Base-by-base conservation (phyloP, 495 filamentous ascomycete species). In the Penicillium arizonense region DNA sequence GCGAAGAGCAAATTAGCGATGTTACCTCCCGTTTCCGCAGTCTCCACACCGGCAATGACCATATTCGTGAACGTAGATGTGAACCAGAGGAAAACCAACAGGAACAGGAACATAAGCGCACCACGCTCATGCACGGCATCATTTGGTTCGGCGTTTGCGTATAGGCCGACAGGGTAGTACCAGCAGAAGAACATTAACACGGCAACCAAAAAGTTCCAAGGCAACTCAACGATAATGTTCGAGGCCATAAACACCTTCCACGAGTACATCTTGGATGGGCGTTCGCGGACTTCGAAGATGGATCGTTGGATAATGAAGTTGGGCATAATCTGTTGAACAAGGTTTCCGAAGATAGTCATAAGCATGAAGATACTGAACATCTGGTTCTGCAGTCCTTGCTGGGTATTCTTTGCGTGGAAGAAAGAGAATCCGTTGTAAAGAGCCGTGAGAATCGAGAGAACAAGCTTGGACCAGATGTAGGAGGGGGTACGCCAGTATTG, bases 371-470 rank as follows among this genome's bases (percentile, higher is more conserved):
- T 86, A 70, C 85, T 78, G 69, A 95, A 96, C 74, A 94, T 87
- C 66, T 93, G 89, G 66, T 96, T 96, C 61, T 94, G 90, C 12
- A 96, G 83, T 52, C 90, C 92, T 65, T 95, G 89, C 12, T 84
- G 70, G 13, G 79, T 81, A 71, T 87, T 90, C 50, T 82, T 67
- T 0, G 88, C 81, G n/a, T 86, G 79, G 80, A 84, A 92, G 77
- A 97, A 96, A 47, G 90, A 90, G 77, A 97, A 94, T 35, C 91
- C 91, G 65, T 94, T 92, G 74, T 96, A 96, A 18, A 96, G 75
- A 1, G 82, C 53, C 9, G 74, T 68, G 16, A 75, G 38, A 16
- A 70, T 69, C 50, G 78, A 80, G 3, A 90, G 72, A 11, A 79
- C 67, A 14, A 79, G 55, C 64, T 88, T 88, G 38, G 76, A 77